phyloP scores from a whole-genome alignment of 306 rosid genomes.

The Quercus gilva region DNA sequence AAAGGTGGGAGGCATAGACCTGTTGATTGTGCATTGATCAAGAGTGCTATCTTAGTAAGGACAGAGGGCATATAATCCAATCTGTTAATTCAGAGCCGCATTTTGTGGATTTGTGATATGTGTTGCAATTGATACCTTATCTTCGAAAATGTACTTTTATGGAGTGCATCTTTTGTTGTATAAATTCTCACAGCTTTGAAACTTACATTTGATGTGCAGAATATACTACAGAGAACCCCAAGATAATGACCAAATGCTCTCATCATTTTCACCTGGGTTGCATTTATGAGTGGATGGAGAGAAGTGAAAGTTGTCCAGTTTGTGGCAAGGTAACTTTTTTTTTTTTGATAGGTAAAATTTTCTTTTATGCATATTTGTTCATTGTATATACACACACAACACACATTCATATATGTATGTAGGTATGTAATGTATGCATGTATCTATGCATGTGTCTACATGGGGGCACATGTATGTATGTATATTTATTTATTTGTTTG shows the following conservation, averaged over 20 bases:
- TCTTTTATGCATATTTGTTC: conserved; percentile 1
- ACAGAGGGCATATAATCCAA: not conserved
- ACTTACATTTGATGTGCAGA: conserved; percentile 46
- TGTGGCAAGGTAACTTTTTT: conserved; percentile 70
- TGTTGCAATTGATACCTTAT: conserved; percentile 10
- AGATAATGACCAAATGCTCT: conserved; percentile 85
- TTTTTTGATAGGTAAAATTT: conserved; percentile 22
- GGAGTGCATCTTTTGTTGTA: not conserved
- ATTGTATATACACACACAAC: not conserved
- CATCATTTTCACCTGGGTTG: conserved; percentile 99
- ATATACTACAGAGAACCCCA: conserved; percentile 86
- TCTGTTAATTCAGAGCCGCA: not conserved
- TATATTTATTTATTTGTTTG: not conserved
- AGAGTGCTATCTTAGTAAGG: conserved; percentile 17
- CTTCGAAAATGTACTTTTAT: conserved; percentile 7
- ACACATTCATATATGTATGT: not conserved
- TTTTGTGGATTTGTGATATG: conserved; percentile 3
- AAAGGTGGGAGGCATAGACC: not conserved
- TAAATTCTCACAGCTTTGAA: conserved; percentile 20
- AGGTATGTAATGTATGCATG: not conserved
- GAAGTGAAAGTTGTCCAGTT: conserved; percentile 98
- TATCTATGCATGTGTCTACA: not conserved
- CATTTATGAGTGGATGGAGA: conserved; percentile 99
- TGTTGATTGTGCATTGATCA: conserved; percentile 3
- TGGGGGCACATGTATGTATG: not conserved